Conservation (phyloP, 495 filamentous ascomycete species). For the Polyplosphaeria fusca region DNA sequence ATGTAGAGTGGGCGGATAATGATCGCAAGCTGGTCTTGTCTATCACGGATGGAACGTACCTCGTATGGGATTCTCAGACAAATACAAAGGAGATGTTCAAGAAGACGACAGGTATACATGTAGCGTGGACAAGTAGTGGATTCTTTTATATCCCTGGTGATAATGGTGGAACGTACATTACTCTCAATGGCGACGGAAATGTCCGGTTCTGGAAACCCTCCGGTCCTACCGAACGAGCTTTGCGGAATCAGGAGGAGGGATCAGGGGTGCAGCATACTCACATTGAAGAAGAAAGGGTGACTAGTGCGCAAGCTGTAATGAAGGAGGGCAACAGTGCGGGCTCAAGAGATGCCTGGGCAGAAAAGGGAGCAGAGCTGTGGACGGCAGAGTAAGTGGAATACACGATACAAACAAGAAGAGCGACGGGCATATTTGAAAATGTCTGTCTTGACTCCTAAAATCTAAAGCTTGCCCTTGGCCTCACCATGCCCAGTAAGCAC, state of each 20-base stretch:
- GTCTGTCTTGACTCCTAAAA: too few relatives aligned
- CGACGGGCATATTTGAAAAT: too few relatives aligned
- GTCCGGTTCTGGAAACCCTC: slow-evolving; percentile 7
- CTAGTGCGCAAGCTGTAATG: background rate
- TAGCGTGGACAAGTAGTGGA: background rate
- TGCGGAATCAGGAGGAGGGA: slow-evolving; percentile 1
- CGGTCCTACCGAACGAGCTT: background rate
- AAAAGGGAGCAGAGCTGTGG: slow-evolving; percentile 16
- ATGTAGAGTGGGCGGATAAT: slow-evolving; percentile 8
- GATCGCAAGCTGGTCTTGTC: slow-evolving; percentile 8
- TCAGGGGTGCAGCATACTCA: background rate
- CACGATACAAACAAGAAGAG: too few relatives aligned
- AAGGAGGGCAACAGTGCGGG: background rate
- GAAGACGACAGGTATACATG: background rate
- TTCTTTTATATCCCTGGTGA: background rate
- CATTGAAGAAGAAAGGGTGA: background rate
- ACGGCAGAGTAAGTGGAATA: slow-evolving; percentile 18
- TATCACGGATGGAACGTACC: background rate
- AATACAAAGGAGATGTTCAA: slow-evolving; percentile 11
- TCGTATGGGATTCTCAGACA: slow-evolving; percentile 18
- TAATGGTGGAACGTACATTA: background rate
- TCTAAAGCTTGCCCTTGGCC: background rate
- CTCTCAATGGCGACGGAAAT: slow-evolving; percentile 9
- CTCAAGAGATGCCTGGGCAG: slow-evolving; percentile 6
- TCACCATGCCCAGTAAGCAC: slow-evolving; percentile 6